Percentiles rank a stretch among this genome's conserved stretches.
phyloP scores from a whole-genome alignment of 2,329 filamentous ascomycete species.

The Dactylellina haptotyla region DNA sequence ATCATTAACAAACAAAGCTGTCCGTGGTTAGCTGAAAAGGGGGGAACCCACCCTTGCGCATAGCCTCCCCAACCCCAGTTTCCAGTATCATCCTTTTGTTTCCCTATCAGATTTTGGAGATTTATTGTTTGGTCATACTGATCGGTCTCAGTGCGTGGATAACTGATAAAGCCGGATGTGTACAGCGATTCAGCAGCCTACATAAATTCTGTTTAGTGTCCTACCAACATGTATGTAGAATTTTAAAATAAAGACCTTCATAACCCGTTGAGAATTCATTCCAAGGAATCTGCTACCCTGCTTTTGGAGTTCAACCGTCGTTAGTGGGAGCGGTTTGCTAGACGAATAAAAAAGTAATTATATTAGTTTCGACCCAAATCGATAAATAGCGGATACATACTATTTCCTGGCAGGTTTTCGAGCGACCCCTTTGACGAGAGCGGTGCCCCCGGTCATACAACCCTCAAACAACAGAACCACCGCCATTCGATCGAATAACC shows the following conservation, averaged over 20 bases:
- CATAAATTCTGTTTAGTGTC: not conserved
- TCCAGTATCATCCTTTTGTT: constrained; percentile 76
- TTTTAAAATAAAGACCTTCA: constrained; percentile 70
- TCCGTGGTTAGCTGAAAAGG: not conserved
- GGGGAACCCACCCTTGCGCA: constrained; percentile 68
- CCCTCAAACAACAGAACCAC: constrained; percentile 85
- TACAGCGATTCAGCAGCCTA: constrained; percentile 82
- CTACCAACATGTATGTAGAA: not conserved
- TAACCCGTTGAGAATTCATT: constrained; percentile 91
- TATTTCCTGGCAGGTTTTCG: constrained; percentile 93
- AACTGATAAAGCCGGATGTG: constrained; percentile 95
- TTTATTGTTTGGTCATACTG: constrained; percentile 93
- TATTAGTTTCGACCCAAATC: constrained; percentile 1
- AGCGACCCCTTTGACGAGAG: constrained; percentile 83
- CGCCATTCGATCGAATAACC: constrained; percentile 86
- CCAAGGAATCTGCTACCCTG: constrained; percentile 87
- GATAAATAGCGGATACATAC: constrained; percentile 58
- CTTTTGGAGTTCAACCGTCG: constrained; percentile 95
- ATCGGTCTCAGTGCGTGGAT: constrained; percentile 96
- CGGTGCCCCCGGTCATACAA: constrained; percentile 79
- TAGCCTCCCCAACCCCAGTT: constrained; percentile 76
- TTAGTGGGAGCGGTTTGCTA: constrained; percentile 83
- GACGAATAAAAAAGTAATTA: not conserved
- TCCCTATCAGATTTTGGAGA: constrained; percentile 79
- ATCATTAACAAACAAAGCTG: not conserved